These are phyloP conservation scores for Cystobasidium tubakii DNA, from an alignment of 768 basidiomycete genomes.

Conservation along the genomic window DNA sequence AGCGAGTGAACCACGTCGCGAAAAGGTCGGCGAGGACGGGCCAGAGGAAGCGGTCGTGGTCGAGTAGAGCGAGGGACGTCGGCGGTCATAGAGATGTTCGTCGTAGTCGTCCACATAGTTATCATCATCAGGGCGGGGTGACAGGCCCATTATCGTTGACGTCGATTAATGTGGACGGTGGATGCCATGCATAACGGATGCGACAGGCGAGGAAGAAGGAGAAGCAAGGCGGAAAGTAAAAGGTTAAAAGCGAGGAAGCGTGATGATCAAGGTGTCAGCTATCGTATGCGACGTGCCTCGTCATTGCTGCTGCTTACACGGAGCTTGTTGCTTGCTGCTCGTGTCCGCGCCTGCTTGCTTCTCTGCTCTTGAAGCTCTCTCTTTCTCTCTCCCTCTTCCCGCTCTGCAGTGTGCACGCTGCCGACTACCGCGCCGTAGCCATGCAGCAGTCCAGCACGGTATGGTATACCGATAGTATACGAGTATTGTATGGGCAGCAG, in stretches of 20 bases:
- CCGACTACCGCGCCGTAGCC: too few relatives aligned
- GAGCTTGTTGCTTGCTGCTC: too few relatives aligned
- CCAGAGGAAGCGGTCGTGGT: neutral
- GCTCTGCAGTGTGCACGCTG: too few relatives aligned
- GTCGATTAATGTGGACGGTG: neutral
- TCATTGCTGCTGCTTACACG: too few relatives aligned
- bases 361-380: too few relatives aligned
- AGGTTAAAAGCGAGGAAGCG: neutral
- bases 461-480: too few relatives aligned
- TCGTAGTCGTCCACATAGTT: neutral
- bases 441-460: too few relatives aligned
- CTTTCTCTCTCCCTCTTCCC: too few relatives aligned
- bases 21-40: neutral
- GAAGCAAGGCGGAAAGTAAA: neutral
- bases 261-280: neutral
- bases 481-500: too few relatives aligned
- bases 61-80: neutral
- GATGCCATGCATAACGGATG: neutral
- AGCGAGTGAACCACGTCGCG: neutral
- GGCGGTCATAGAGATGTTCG: conserved; percentile 2
- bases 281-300: too few relatives aligned
- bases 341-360: too few relatives aligned
- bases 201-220: neutral
- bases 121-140: neutral
- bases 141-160: neutral